phyloP scores from a whole-genome alignment of 441 rosid species.

The Melastoma candidum region DNA sequence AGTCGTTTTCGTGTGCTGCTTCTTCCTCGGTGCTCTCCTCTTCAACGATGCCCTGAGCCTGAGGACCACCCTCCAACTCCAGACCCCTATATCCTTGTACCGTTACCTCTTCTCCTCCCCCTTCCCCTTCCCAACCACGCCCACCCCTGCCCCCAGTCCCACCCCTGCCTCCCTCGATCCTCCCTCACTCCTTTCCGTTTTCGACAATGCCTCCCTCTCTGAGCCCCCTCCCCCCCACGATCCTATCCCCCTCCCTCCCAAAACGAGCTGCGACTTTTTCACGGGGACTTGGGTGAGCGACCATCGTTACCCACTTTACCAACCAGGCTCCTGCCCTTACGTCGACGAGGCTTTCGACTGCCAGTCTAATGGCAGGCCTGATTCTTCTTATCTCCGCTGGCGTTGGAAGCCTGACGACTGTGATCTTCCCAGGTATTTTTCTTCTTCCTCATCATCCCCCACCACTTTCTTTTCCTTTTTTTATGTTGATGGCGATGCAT shows the following conservation, averaged over 20 bases:
- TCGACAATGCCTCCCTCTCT: conserved; percentile 15
- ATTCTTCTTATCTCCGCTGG: conserved; percentile 65
- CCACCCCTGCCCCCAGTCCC: not conserved
- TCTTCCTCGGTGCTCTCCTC: conserved; percentile 41
- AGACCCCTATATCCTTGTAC: conserved; percentile 27
- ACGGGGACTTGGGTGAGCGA: conserved; percentile 14
- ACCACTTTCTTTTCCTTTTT: not conserved
- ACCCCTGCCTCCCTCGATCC: not conserved
- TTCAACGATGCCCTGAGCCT: conserved; percentile 20
- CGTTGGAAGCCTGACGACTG: conserved; percentile 89
- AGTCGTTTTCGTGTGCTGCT: conserved; percentile 26
- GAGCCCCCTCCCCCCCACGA: conserved; percentile 3
- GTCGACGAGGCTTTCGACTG: conserved; percentile 89
- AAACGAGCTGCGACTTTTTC: conserved; percentile 56
- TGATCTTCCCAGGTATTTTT: conserved; percentile 70
- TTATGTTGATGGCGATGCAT: too few relatives aligned
- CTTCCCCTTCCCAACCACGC: conserved; percentile 5
- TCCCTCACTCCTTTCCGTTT: conserved; percentile 4
- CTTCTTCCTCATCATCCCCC: not conserved
- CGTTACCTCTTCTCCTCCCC: conserved; percentile 24
- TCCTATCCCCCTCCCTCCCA: not conserved
- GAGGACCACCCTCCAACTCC: conserved; percentile 27
- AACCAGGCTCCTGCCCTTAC: conserved; percentile 71
- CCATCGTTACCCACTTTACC: conserved; percentile 51
- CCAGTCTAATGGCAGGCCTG: conserved; percentile 65